Base-by-base conservation (phyloP, 2,329 filamentous ascomycete species). In the Trichocomaceae sp. region DNA sequence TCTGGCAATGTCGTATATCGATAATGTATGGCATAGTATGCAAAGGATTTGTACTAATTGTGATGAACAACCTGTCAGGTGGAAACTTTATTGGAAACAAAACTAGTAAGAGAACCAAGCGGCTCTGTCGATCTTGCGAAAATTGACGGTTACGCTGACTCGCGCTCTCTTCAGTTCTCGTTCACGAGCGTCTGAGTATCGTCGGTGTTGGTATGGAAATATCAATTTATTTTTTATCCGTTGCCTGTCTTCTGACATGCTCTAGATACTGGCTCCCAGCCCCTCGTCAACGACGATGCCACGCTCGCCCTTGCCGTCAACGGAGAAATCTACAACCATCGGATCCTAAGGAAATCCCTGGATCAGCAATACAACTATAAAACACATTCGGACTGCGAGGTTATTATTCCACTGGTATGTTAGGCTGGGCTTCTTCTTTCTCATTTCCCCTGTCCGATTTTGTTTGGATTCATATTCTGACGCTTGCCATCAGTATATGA, bases 321-420 rank as follows among this genome's bases (percentile, higher is more conserved):
- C 75, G 93, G 93, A 75, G 93, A 99, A 74, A 99, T 99, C 72
- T 99, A 99, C 82, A 99, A 99, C 84, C 93, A 99, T 78, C 88
- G 92, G 70, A 83, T 96, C 67, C 81, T 99, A 68, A 87, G 93
- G 70, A 97, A 96, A 77, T 79, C 79, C 65, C 79, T 96, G 66
- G 89, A 89, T 76, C 83, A 79, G 58, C 82, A 85, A 37, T 96
- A 96, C 75, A 86, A 91, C 74, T 99, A 97, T 85, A 96, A 96
- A 85, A 99, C 93, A 62, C 87, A 93, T 69, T 97, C 92, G 37
- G 93, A 99, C 70, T 99, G 93, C 76, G 93, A 99, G 76, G 92
- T 99, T 70, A 95, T 99, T 74, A 96, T 99, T 69, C 93, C 95
- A 63, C 75, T 99, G 80, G 90, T 95, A 81, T 70, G 84, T 74